These are phyloP conservation scores for Umbelopsis sp. DNA, from an alignment of 371 early-diverging fungal species.

Conservation along the genomic window DNA sequence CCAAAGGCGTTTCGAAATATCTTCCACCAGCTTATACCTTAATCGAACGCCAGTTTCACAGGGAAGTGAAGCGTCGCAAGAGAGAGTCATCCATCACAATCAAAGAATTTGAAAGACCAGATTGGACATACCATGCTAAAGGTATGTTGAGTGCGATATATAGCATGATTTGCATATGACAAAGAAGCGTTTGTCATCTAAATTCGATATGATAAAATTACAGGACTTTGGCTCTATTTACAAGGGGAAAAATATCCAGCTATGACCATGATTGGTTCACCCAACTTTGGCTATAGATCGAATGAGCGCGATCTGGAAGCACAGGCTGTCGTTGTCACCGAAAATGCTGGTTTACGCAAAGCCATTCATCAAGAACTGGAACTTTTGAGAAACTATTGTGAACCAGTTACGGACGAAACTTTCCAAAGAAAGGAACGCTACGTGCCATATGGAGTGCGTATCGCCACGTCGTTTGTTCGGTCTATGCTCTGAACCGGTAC, in stretches of 20 bases:
- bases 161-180: background rate
- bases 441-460: slow-evolving; percentile 52
- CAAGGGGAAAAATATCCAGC: slow-evolving; percentile 47
- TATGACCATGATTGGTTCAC: slow-evolving; percentile 88
- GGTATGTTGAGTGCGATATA: slow-evolving; percentile 41
- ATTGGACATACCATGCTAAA: slow-evolving; percentile 96
- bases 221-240: slow-evolving; percentile 62
- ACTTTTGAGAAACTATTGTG: slow-evolving; percentile 39
- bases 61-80: slow-evolving; percentile 37
- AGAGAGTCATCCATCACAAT: slow-evolving; percentile 59
- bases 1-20: slow-evolving; percentile 83
- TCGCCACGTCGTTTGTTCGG: slow-evolving; percentile 49
- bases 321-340: slow-evolving; percentile 76
- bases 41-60: slow-evolving; percentile 69
- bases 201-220: background rate
- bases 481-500: slow-evolving; percentile 46
- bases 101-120: slow-evolving; percentile 70
- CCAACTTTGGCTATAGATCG: slow-evolving; percentile 92
- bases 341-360: slow-evolving; percentile 55
- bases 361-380: slow-evolving; percentile 64
- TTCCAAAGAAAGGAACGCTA: slow-evolving; percentile 41
- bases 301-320: slow-evolving; percentile 90
- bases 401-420: slow-evolving; percentile 41
- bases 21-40: slow-evolving; percentile 91
- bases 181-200: background rate